Conservation (phyloP, 345 rosid genomes). For the Psidium guajava region DNA sequence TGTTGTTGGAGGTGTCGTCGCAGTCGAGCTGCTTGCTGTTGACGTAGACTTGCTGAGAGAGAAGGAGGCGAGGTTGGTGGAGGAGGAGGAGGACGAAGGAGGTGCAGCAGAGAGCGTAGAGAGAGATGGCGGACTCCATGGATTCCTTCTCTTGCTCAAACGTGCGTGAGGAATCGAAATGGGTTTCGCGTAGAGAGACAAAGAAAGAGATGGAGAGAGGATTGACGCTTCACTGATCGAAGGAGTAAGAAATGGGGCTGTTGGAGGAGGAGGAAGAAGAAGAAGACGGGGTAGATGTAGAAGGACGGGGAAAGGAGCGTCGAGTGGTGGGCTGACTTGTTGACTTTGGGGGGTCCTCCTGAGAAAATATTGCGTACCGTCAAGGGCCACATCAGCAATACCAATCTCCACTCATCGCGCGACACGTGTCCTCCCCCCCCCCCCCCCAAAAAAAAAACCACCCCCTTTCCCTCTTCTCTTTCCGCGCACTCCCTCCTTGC, state of each 20-base stretch:
- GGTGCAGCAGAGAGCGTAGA: background rate
- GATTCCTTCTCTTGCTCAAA: background rate
- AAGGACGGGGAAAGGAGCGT: background rate
- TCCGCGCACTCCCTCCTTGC: too few species aligned
- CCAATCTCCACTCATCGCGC: too few species aligned
- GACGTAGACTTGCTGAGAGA: conserved; percentile 56
- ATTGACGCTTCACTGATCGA: background rate
- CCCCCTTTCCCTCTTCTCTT: too few species aligned
- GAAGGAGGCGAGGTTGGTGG: background rate
- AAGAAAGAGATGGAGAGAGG: background rate
- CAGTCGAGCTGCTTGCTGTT: conserved; percentile 47
- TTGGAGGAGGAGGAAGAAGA: background rate
- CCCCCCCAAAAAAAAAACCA: too few species aligned
- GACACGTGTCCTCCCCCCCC: too few species aligned
- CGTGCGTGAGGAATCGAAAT: background rate
- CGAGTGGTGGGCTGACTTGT: background rate
- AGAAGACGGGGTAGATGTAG: background rate
- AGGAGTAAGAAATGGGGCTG: background rate
- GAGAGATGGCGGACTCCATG: background rate
- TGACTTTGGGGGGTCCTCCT: background rate
- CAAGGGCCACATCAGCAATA: too few species aligned
- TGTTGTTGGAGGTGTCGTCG: conserved; percentile 3
- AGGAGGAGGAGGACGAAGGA: background rate
- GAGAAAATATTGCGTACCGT: too few species aligned
- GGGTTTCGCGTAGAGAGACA: background rate